Percentiles rank a stretch among this genome's conserved stretches.
These are phyloP conservation scores for Lithohypha guttulata DNA, from an alignment of 2,329 filamentous ascomycete species.

Conservation along the genomic window DNA sequence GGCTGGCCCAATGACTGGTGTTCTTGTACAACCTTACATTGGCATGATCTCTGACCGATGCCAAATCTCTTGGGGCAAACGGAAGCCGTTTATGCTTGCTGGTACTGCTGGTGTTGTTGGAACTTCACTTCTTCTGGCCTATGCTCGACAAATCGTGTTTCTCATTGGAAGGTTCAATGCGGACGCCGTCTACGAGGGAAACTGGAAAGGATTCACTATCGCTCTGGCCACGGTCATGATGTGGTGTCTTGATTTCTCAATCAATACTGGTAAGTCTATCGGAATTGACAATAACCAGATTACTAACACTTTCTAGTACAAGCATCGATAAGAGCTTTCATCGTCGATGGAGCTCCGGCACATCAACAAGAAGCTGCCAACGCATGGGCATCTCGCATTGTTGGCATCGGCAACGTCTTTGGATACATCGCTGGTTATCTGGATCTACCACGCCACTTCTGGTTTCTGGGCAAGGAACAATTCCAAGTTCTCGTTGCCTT, in stretches of 20 bases:
- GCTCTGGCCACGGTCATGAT: slow-evolving; percentile 74
- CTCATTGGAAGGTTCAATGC: slow-evolving; percentile 61
- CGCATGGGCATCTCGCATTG: slow-evolving; percentile 81
- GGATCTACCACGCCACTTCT: slow-evolving; percentile 61
- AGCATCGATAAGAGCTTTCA: slow-evolving; percentile 81
- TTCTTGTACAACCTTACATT: slow-evolving; percentile 70
- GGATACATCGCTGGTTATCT: slow-evolving; percentile 82
- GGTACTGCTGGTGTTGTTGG: slow-evolving; percentile 57
- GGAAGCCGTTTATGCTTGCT: slow-evolving; percentile 70
- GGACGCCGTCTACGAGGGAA: slow-evolving; percentile 52
- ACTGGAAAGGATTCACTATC: slow-evolving; percentile 57
- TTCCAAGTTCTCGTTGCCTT: slow-evolving; percentile 88
- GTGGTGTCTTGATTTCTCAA: slow-evolving; percentile 84
- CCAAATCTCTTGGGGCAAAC: slow-evolving; percentile 61
- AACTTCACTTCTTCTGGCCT: slow-evolving; percentile 59
- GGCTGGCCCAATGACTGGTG: slow-evolving; percentile 66
- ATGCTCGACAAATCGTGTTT: slow-evolving; percentile 61
- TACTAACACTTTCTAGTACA: slow-evolving; percentile 49
- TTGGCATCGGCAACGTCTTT: slow-evolving; percentile 79
- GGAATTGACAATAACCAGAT: slow-evolving; percentile 7
- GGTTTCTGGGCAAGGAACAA: slow-evolving; percentile 75
- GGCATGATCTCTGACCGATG: slow-evolving; percentile 74
- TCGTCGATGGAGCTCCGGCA: slow-evolving; percentile 81
- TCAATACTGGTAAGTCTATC: slow-evolving; percentile 68
- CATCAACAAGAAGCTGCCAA: slow-evolving; percentile 93